phyloP scores from a whole-genome alignment of 2,329 filamentous ascomycete genomes.

The Cylindrodendrum hubeiense region DNA sequence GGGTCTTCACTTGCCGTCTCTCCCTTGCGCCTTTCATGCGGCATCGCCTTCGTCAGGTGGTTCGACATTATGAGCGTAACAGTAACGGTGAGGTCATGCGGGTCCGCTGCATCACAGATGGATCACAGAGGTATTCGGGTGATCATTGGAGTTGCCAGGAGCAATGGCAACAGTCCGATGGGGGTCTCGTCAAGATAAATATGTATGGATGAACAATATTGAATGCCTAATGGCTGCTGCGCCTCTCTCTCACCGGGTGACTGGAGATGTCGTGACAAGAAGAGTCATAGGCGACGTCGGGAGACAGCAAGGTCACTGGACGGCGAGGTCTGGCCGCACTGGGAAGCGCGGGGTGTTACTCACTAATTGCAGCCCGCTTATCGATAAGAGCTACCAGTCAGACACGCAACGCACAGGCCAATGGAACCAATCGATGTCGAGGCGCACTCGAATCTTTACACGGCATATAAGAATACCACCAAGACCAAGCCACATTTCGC shows the following conservation, averaged over 20 bases:
- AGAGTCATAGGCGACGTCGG: constrained; percentile 42
- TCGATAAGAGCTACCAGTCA: constrained; percentile 25
- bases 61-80: constrained; percentile 59
- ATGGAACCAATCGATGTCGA: neutral
- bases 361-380: constrained; percentile 16
- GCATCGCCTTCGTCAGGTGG: constrained; percentile 71
- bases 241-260: constrained; percentile 41
- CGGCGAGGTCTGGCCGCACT: constrained; percentile 7
- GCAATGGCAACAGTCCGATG: neutral
- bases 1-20: constrained; percentile 74
- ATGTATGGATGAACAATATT: constrained; percentile 19
- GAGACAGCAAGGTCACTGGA: neutral
- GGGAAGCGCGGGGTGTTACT: constrained; percentile 40
- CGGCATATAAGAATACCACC: constrained; percentile 9
- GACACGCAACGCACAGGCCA: neutral
- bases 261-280: constrained; percentile 32
- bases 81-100: constrained; percentile 43
- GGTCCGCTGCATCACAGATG: constrained; percentile 29
- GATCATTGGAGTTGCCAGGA: constrained; percentile 42
- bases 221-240: constrained; percentile 24
- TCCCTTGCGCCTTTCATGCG: constrained; percentile 86
- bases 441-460: neutral
- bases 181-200: constrained; percentile 7
- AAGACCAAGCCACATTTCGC: constrained; percentile 8
- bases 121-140: constrained; percentile 40